phyloP scores from a whole-genome alignment of 177 flowering plant genomes.

The Vitis hybrid region DNA sequence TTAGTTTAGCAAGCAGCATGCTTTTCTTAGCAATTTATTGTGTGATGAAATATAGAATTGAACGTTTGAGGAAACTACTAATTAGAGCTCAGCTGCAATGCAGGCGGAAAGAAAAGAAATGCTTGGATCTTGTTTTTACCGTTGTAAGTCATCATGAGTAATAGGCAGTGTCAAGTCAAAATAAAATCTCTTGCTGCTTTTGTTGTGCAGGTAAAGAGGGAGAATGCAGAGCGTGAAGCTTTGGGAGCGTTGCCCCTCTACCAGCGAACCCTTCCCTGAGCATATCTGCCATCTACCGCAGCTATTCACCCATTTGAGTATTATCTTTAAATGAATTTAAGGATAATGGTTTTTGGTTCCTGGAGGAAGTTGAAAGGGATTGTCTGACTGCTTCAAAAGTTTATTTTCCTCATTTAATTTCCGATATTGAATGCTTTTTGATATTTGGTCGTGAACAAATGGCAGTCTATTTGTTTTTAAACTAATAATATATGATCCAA shows the following conservation, averaged over 20 bases:
- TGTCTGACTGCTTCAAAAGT: neutral
- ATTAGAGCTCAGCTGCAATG: too few species aligned
- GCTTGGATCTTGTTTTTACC: neutral
- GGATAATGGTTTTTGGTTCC: neutral
- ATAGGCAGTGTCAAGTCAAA: neutral
- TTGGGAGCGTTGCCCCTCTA: constrained; percentile 55
- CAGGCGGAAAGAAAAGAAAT: too few species aligned
- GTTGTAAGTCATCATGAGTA: too few species aligned
- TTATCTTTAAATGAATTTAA: neutral
- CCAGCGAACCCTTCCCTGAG: constrained; percentile 47
- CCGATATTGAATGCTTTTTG: neutral
- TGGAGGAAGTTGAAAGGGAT: neutral
- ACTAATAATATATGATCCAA: neutral
- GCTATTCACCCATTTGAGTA: neutral
- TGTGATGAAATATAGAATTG: too few species aligned
- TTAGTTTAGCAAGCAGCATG: too few species aligned
- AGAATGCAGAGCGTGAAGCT: constrained; percentile 51
- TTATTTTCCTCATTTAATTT: neutral
- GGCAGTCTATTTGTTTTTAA: neutral
- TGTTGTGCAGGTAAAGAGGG: constrained; percentile 50
- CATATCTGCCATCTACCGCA: neutral
- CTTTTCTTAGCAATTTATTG: too few species aligned
- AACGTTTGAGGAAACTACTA: too few species aligned
- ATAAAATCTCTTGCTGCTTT: neutral
- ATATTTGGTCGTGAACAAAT: neutral